phyloP scores from a whole-genome alignment of 1,284 basidiomycete genomes.

The Leccinum subspadiceum region DNA sequence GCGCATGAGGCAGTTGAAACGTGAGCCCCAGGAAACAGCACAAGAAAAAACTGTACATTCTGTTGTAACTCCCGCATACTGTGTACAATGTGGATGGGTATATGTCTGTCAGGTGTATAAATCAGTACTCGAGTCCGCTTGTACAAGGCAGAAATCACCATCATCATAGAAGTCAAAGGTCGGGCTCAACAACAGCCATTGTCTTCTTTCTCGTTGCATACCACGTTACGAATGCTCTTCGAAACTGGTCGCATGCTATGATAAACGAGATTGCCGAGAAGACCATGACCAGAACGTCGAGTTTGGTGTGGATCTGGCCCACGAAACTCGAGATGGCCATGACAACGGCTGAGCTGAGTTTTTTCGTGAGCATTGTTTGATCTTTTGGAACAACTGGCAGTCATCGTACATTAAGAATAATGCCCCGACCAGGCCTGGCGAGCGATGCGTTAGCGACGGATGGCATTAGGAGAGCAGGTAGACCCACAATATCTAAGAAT shows the following conservation, averaged over 20 bases:
- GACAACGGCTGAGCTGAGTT: conserved; percentile 20
- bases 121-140: neutral
- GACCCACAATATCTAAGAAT: conserved; percentile 20
- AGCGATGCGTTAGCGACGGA: neutral
- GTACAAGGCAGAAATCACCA: neutral
- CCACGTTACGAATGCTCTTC: conserved; percentile 24
- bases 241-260: conserved; percentile 27
- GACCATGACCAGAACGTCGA: conserved; percentile 20
- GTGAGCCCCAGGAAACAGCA: neutral
- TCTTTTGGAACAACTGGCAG: neutral
- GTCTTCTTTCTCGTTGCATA: conserved; percentile 13
- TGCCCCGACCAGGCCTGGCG: conserved; percentile 20
- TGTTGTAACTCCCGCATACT: neutral
- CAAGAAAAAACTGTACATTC: neutral
- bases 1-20: neutral
- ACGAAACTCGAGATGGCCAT: conserved; percentile 19
- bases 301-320: conserved; percentile 16
- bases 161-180: conserved; percentile 7
- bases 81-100: neutral
- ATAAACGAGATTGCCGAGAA: conserved; percentile 18
- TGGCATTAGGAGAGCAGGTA: neutral
- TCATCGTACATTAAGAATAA: conserved; percentile 24
- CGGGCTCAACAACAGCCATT: conserved; percentile 1
- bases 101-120: neutral
- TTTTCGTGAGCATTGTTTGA: neutral